A percentile compares a stretch with the other conserved stretches of the same genome.
Evolutionary conservation across 805 yeast species (phyloP).

Genomic region (Zygosaccharomyces siamensis): DNA sequence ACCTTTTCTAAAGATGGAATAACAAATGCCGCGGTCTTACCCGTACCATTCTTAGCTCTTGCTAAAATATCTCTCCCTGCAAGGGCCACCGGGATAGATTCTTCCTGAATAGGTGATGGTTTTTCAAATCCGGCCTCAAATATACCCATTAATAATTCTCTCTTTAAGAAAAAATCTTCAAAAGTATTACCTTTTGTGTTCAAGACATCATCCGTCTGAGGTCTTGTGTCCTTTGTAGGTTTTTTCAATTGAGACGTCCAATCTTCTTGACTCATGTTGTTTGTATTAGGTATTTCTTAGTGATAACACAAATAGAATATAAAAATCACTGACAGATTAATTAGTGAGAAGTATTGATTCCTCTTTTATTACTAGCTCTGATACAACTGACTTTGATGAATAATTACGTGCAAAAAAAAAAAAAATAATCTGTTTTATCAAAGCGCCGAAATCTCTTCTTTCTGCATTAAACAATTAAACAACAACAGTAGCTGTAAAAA

Average conservation of each 20-base stretch:
- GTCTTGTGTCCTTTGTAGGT: slow-evolving; percentile 85
- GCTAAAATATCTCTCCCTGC: slow-evolving; percentile 95
- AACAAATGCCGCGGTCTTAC: slow-evolving; percentile 95
- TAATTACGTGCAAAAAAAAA: not conserved
- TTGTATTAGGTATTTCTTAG: slow-evolving; percentile 1
- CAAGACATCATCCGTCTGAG: slow-evolving; percentile 94
- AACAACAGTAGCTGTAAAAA: not conserved
- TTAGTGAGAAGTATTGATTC: not conserved
- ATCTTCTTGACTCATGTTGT: slow-evolving; percentile 18
- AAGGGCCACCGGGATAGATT: slow-evolving; percentile 90
- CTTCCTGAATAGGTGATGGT: slow-evolving; percentile 98
- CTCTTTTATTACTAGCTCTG: not conserved
- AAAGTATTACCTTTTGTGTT: slow-evolving; percentile 86
- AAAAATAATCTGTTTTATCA: not conserved
- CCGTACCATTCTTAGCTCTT: slow-evolving; percentile 97
- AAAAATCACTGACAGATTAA: not conserved
- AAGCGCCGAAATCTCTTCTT: not conserved
- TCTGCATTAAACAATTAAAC: not conserved
- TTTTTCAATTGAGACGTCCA: slow-evolving; percentile 75
- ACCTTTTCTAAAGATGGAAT: slow-evolving; percentile 89
- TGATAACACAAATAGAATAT: not conserved
- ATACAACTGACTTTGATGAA: not conserved
- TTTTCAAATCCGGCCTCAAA: slow-evolving; percentile 98
- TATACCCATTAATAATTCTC: slow-evolving; percentile 95
- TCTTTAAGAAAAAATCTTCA: slow-evolving; percentile 85